Percentiles rank a stretch among this genome's conserved stretches.
phyloP scores from a whole-genome alignment of 2,329 filamentous ascomycete species.

The Neoascochyta sp. region DNA sequence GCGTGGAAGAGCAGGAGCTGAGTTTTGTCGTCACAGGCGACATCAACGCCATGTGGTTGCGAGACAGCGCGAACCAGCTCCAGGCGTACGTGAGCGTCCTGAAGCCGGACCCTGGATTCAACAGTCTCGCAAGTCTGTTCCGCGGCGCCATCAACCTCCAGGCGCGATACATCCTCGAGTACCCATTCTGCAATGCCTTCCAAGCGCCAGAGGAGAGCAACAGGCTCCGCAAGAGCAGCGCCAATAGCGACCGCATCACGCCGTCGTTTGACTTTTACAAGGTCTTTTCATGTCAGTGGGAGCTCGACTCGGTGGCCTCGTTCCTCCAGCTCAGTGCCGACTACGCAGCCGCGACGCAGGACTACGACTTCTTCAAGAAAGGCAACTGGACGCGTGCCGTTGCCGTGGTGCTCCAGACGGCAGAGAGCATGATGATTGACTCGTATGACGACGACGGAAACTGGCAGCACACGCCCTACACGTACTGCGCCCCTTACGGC shows the following conservation, averaged over 20 bases:
- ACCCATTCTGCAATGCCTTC: slow-evolving; percentile 53
- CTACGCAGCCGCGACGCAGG: slow-evolving; percentile 47
- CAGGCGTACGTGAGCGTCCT: slow-evolving; percentile 64
- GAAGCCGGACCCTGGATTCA: slow-evolving; percentile 44
- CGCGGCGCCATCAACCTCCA: slow-evolving; percentile 70
- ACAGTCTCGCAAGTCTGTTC: slow-evolving; percentile 60
- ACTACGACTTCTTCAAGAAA: slow-evolving; percentile 45
- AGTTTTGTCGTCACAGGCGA: slow-evolving; percentile 57
- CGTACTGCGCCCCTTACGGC: slow-evolving; percentile 43
- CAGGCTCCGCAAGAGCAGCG: slow-evolving; percentile 36
- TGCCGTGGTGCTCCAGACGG: slow-evolving; percentile 41
- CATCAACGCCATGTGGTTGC: slow-evolving; percentile 55
- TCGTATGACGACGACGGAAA: slow-evolving; percentile 46
- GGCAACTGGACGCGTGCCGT: slow-evolving; percentile 47
- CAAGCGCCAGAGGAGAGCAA: slow-evolving; percentile 49
- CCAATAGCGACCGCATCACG: slow-evolving; percentile 42
- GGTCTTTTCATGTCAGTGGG: slow-evolving; percentile 53
- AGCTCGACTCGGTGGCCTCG: slow-evolving; percentile 50
- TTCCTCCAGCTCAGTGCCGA: slow-evolving; percentile 48
- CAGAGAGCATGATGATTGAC: slow-evolving; percentile 46
- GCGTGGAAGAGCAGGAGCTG: slow-evolving; percentile 52
- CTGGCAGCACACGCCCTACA: slow-evolving; percentile 46
- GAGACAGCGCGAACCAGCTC: slow-evolving; percentile 63
- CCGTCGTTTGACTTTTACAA: slow-evolving; percentile 44
- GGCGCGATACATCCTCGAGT: slow-evolving; percentile 61